These are phyloP conservation scores for Alternaria burnsii DNA, from an alignment of 2,329 filamentous ascomycete species.

Conservation along the genomic window DNA sequence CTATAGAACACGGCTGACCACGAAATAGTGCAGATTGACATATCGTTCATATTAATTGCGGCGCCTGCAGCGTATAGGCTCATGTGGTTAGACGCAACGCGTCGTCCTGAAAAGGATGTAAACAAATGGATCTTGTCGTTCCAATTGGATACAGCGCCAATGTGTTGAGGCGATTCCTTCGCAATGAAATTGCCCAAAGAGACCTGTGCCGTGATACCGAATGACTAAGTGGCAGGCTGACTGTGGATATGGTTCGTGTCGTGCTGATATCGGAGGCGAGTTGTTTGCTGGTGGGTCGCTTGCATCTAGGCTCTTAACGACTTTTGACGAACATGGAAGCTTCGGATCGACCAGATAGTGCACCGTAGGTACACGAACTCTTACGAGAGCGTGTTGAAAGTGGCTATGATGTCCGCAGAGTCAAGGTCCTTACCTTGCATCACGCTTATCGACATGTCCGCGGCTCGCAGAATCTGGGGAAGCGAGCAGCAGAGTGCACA, in stretches of 20 bases:
- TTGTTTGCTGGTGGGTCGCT: neutral
- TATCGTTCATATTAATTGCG: conserved; percentile 2
- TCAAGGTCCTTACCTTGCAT: neutral
- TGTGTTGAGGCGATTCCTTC: neutral
- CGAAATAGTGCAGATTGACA: conserved; percentile 1
- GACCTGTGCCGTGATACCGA: neutral
- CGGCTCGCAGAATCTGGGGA: conserved; percentile 8
- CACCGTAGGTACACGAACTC: neutral
- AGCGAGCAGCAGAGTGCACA: conserved; percentile 7
- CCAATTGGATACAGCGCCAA: neutral
- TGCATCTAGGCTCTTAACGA: conserved; percentile 1
- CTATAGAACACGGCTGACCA: neutral
- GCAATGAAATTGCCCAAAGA: conserved; percentile 1
- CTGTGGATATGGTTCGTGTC: neutral
- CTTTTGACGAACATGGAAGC: neutral
- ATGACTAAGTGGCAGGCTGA: neutral
- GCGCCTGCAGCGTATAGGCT: conserved; percentile 11
- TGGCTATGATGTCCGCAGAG: conserved; percentile 4
- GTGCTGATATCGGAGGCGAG: conserved; percentile 2
- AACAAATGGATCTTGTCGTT: conserved; percentile 2
- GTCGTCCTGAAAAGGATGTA: conserved; percentile 1
- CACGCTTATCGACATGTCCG: conserved; percentile 2
- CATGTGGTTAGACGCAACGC: neutral
- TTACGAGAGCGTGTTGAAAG: conserved; percentile 1
- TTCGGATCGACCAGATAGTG: neutral